phyloP scores from a whole-genome alignment of 345 rosid genomes.

The Xanthoceras sorbifolium region DNA sequence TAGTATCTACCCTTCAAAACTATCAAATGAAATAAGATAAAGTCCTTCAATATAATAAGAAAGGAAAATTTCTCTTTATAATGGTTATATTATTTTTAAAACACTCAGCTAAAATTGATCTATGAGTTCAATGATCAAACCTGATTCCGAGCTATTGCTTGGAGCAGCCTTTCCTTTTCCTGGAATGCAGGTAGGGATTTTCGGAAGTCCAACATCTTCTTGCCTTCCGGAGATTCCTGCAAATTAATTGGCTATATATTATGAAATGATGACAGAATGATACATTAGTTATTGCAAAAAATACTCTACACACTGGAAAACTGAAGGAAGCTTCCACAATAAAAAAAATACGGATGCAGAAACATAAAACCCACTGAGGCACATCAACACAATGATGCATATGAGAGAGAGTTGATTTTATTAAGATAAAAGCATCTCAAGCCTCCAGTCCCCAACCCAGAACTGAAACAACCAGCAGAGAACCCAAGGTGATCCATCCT shows the following conservation, averaged over 20 bases:
- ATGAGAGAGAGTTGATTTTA: background rate
- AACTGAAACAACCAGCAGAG: background rate
- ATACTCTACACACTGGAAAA: constrained; percentile 4
- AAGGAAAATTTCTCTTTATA: background rate
- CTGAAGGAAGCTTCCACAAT: background rate
- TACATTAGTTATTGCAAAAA: background rate
- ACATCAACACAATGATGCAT: background rate
- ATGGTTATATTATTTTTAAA: background rate
- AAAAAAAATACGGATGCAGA: background rate
- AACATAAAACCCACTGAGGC: background rate
- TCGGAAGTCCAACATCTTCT: constrained; percentile 74
- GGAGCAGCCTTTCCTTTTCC: constrained; percentile 92
- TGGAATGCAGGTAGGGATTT: constrained; percentile 83
- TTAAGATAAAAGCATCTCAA: background rate
- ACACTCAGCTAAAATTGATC: background rate
- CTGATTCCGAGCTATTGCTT: constrained; percentile 98
- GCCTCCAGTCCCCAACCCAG: constrained; percentile 1
- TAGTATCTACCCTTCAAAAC: background rate
- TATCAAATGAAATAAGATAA: background rate
- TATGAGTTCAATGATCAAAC: constrained; percentile 36
- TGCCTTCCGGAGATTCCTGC: constrained; percentile 95
- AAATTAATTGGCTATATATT: constrained; percentile 8
- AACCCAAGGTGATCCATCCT: background rate
- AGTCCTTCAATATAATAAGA: constrained; percentile 8
- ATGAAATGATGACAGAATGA: background rate